Percentiles rank a stretch among this genome's conserved stretches.
phyloP scores from a whole-genome alignment of 2,329 filamentous ascomycete species.

The Scedosporium dehoogii region DNA sequence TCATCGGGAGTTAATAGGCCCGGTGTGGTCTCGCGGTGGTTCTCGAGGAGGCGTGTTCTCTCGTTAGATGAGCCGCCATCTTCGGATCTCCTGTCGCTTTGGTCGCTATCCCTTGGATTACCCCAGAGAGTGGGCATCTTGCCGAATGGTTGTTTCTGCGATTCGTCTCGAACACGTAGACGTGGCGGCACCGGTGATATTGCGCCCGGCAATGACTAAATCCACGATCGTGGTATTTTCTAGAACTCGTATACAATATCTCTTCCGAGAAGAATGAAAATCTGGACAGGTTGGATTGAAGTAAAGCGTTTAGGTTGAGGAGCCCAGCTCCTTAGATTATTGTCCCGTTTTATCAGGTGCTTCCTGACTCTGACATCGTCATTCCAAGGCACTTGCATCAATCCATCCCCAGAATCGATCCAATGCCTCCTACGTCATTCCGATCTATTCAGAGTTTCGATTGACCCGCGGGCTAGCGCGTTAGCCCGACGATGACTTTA shows the following conservation, averaged over 20 bases:
- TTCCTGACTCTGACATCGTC: too few relatives aligned
- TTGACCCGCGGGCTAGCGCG: neutral
- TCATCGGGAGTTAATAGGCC: conserved; percentile 30
- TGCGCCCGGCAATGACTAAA: too few relatives aligned
- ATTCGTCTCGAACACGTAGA: too few relatives aligned
- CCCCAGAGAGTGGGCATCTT: conserved; percentile 5
- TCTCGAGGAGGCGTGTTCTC: conserved; percentile 59
- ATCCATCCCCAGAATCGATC: neutral
- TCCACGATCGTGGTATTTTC: too few relatives aligned
- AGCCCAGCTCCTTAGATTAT: too few relatives aligned
- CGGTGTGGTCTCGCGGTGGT: conserved; percentile 43
- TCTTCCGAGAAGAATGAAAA: too few relatives aligned
- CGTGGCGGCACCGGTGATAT: too few relatives aligned
- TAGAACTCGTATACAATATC: too few relatives aligned
- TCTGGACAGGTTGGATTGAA: too few relatives aligned
- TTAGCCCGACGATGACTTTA: neutral
- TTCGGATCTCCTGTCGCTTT: conserved; percentile 11
- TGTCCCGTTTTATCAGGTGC: too few relatives aligned
- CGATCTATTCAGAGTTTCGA: neutral
- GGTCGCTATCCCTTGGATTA: conserved; percentile 1
- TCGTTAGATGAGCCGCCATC: conserved; percentile 31
- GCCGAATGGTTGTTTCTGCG: neutral
- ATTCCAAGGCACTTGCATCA: too few relatives aligned
- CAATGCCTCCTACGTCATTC: neutral
- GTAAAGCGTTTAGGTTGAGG: too few relatives aligned